Conservation (phyloP, 805 yeast genomes). For the Nakazawaea wyomingensis region DNA sequence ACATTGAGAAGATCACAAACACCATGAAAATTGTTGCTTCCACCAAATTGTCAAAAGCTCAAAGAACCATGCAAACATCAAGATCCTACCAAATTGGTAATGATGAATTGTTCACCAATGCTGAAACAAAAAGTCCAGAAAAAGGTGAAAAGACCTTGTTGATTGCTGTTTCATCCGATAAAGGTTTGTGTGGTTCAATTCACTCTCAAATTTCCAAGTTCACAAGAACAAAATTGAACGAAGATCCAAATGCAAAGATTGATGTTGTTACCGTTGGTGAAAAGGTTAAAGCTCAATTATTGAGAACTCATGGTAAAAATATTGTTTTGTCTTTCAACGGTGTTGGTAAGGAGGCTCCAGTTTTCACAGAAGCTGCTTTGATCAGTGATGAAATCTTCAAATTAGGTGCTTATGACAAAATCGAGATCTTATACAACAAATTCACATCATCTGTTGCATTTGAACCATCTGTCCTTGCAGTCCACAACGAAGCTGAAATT, state of each 20-base stretch:
- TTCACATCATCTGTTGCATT: conserved; percentile 85
- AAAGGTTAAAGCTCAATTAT: conserved; percentile 83
- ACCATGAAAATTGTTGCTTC: conserved; percentile 99
- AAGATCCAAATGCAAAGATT: conserved; percentile 46
- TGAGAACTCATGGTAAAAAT: conserved; percentile 71
- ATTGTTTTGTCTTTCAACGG: conserved; percentile 79
- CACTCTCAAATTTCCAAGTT: conserved; percentile 93
- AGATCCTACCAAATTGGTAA: conserved; percentile 82
- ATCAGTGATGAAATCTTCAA: conserved; percentile 78
- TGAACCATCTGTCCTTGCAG: conserved; percentile 70
- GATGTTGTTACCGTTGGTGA: conserved; percentile 92
- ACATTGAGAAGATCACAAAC: conserved; percentile 98
- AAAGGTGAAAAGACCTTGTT: conserved; percentile 57
- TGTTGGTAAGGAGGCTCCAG: conserved; percentile 96
- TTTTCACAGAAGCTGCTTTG: conserved; percentile 82
- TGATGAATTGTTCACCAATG: conserved; percentile 68
- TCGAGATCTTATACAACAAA: conserved; percentile 82
- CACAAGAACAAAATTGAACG: conserved; percentile 63
- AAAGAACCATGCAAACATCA: conserved; percentile 86
- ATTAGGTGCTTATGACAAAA: conserved; percentile 66
- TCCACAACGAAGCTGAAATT: conserved; percentile 65
- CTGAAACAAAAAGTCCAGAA: conserved; percentile 62
- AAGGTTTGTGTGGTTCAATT: conserved; percentile 98
- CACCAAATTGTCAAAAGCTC: conserved; percentile 92
- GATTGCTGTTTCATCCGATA: conserved; percentile 90